Conservation (phyloP, 345 rosid genomes). For the Carallia brachiata region DNA sequence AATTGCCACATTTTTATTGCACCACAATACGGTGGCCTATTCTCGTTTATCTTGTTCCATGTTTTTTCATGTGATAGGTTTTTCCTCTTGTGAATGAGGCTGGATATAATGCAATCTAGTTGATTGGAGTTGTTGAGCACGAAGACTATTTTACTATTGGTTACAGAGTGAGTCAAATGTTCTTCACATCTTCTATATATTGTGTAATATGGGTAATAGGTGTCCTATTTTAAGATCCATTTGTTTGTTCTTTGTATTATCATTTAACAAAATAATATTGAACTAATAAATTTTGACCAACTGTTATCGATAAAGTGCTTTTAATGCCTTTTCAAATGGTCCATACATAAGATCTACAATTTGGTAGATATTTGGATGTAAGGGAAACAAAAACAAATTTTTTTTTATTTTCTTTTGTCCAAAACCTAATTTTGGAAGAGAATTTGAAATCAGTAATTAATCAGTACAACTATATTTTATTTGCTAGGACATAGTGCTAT, state of each 20-base stretch:
- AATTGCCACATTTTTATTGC: slow-evolving; percentile 5
- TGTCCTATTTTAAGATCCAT: not conserved
- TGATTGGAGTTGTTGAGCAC: slow-evolving; percentile 90
- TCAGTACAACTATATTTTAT: not conserved
- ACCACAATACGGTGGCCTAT: slow-evolving; percentile 1
- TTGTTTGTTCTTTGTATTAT: not conserved
- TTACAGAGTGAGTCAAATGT: slow-evolving; percentile 63
- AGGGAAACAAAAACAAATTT: not conserved
- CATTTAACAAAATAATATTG: not conserved
- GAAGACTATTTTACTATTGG: slow-evolving; percentile 92
- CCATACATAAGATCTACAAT: not conserved
- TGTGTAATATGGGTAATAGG: not conserved
- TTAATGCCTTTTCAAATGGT: not conserved
- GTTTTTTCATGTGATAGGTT: slow-evolving; percentile 44
- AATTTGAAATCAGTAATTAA: not conserved
- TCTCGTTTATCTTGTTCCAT: slow-evolving; percentile 4
- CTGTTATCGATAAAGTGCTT: not conserved
- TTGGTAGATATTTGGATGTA: not conserved
- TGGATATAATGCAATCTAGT: slow-evolving; percentile 90
- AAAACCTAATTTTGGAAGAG: not conserved
- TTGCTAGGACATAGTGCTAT: not conserved
- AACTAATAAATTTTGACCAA: not conserved
- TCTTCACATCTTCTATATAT: slow-evolving; percentile 7
- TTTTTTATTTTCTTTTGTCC: not conserved
- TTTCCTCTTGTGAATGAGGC: slow-evolving; percentile 87